Base-by-base conservation (phyloP, 1,284 basidiomycete species). In the Moesziomyces sp. region DNA sequence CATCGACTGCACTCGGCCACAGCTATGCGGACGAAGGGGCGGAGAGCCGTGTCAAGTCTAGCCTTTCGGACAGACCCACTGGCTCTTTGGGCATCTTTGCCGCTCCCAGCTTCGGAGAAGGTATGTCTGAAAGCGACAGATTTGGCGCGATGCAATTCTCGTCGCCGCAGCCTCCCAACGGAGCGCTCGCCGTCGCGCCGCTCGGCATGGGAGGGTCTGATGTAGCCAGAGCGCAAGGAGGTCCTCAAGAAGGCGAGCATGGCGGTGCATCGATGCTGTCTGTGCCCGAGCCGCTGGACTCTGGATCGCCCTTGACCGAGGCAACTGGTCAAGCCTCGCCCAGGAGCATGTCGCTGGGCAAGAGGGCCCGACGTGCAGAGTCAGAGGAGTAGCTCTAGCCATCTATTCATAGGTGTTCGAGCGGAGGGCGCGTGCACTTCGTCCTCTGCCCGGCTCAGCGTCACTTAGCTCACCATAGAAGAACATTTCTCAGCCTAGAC, bases 281-380 rank as follows among this genome's bases (percentile, higher is more conserved):
- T 23, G 47, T 45, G 28, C 30, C 52, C 2, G 66, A 62, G 46
- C 52, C 52, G 18, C 54, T 69, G 38, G 66, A 69, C 13, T 51
- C 55, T 7, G 59, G 56, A 7, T 69, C 66, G 21, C 66, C 66
- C n/a, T 40, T 69, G 52, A 69, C 66, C 10, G 66, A 69, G 38
- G 66, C 46, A 2, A 62, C 59, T 0, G 66, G 56, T n/a, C 45
- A 54, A 8, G 55, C 52, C 9, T 69, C 66, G 38, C 66, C 59
- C 6, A 35, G 33, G n/a, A 62, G 47, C 38, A 40, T 18, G 38
- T 2, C 30, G 30, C 11, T 13, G 11, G 30, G 13, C 30, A 33
- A 33, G 10, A 33, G 30, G 13, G 11, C 30, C 6, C 11, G 30
- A 33, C 30, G 30, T 33, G 30, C 30, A 2, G 30, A 33, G 30